Conservation (phyloP, 345 rosid genomes). For the Salix arbutifolia region DNA sequence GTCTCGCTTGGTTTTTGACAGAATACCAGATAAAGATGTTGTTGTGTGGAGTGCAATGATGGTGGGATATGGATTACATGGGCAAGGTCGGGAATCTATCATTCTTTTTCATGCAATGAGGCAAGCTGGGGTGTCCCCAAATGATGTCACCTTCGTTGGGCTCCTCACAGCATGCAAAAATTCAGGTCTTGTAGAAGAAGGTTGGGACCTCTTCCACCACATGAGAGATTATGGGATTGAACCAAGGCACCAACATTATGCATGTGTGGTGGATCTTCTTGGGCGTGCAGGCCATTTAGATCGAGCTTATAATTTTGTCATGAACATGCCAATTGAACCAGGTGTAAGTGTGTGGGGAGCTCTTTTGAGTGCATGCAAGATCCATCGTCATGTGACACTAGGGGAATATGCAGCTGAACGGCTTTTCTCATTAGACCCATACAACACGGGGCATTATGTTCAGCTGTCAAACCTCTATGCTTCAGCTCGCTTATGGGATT, state of each 20-base stretch:
- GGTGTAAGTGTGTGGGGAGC: constrained; percentile 66
- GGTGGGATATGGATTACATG: constrained; percentile 68
- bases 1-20: constrained; percentile 51
- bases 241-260: constrained; percentile 65
- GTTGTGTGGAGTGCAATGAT: constrained; percentile 74
- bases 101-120: constrained; percentile 47
- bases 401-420: constrained; percentile 66
- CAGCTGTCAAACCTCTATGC: constrained; percentile 80
- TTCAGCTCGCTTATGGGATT: constrained; percentile 52
- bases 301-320: constrained; percentile 52
- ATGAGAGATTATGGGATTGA: constrained; percentile 51
- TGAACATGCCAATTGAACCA: constrained; percentile 57
- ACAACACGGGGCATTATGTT: constrained; percentile 60
- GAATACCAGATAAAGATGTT: constrained; percentile 51
- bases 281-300: constrained; percentile 60
- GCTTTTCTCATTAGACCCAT: constrained; percentile 56
- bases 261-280: constrained; percentile 66
- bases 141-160: constrained; percentile 61
- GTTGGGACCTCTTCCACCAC: constrained; percentile 58
- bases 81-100: constrained; percentile 53
- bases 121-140: constrained; percentile 45
- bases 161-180: constrained; percentile 66
- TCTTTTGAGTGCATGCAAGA: constrained; percentile 62
- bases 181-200: constrained; percentile 62
- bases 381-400: constrained; percentile 48